phyloP scores from a whole-genome alignment of 345 rosid species.

The Eucalyptus lansdowneana region DNA sequence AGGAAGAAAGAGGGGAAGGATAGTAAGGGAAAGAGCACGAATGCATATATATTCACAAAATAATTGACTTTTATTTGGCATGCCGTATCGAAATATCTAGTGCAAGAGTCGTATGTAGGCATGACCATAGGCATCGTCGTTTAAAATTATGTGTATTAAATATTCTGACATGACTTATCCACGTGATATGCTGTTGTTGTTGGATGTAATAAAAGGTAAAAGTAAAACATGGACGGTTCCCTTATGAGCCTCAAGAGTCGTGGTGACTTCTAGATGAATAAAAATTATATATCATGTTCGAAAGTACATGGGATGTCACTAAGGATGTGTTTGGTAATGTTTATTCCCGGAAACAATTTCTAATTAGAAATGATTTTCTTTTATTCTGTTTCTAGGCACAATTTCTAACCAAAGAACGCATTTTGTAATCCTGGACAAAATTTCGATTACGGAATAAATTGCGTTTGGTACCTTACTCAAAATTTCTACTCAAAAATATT shows the following conservation, averaged over 20 bases:
- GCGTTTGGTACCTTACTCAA: fast-evolving
- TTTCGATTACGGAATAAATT: too few relatives aligned
- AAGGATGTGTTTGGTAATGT: fast-evolving
- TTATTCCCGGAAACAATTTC: fast-evolving
- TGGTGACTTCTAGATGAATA: not conserved
- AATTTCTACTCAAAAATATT: too few relatives aligned
- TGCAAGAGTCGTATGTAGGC: not conserved
- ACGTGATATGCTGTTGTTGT: not conserved
- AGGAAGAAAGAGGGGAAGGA: not conserved
- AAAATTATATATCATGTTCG: not conserved
- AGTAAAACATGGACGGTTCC: not conserved
- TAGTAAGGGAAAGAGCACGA: not conserved
- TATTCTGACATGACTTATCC: not conserved
- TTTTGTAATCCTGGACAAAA: too few relatives aligned
- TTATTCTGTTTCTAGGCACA: fast-evolving
- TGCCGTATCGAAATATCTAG: not conserved
- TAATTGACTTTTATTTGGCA: not conserved
- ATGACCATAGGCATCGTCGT: not conserved
- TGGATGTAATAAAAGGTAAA: not conserved
- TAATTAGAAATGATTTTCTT: fast-evolving
- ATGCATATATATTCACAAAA: not conserved
- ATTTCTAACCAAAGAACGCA: too few relatives aligned
- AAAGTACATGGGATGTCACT: too few relatives aligned
- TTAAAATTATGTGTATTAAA: not conserved
- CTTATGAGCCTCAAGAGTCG: not conserved